Conservation (phyloP, 169 alveolate species). For the Eimeria necatrix region DNA sequence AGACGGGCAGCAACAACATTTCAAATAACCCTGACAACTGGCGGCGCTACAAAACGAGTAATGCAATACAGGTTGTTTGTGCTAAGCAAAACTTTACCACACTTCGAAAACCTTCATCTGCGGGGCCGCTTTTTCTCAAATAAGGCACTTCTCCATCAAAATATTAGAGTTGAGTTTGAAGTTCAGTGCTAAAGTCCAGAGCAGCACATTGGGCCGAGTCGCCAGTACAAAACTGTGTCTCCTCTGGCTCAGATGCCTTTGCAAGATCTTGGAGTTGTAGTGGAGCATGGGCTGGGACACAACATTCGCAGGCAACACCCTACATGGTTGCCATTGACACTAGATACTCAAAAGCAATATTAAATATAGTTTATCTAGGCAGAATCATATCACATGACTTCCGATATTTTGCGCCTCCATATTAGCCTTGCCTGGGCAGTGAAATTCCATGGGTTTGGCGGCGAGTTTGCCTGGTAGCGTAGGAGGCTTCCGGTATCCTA, state of each 20-base stretch:
- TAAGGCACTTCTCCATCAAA: neutral
- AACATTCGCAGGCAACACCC: neutral
- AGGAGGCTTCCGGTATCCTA: slow-evolving; percentile 34
- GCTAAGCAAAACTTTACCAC: too few species aligned
- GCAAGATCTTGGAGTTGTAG: slow-evolving; percentile 51
- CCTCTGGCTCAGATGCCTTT: neutral
- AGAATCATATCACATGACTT: neutral
- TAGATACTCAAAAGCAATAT: neutral
- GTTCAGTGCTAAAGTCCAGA: slow-evolving; percentile 21
- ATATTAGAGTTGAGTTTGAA: slow-evolving; percentile 9
- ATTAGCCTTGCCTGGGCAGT: slow-evolving; percentile 49
- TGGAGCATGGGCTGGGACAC: slow-evolving; percentile 43
- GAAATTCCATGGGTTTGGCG: slow-evolving; percentile 28
- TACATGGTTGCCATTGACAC: neutral
- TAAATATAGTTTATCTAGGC: neutral
- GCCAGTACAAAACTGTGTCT: slow-evolving; percentile 36
- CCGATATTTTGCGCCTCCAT: neutral
- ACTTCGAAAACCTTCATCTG: too few species aligned
- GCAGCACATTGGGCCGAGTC: slow-evolving; percentile 49
- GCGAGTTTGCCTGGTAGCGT: neutral
- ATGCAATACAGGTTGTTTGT: too few species aligned
- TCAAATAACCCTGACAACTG: too few species aligned
- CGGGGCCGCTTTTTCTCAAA: too few species aligned
- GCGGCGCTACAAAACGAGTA: too few species aligned
- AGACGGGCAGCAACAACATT: too few species aligned